Evolutionary conservation across 768 basidiomycete genomes (phyloP), one percentile per base, ranked within the genome.

Genomic region (Lentinula sp.): DNA sequence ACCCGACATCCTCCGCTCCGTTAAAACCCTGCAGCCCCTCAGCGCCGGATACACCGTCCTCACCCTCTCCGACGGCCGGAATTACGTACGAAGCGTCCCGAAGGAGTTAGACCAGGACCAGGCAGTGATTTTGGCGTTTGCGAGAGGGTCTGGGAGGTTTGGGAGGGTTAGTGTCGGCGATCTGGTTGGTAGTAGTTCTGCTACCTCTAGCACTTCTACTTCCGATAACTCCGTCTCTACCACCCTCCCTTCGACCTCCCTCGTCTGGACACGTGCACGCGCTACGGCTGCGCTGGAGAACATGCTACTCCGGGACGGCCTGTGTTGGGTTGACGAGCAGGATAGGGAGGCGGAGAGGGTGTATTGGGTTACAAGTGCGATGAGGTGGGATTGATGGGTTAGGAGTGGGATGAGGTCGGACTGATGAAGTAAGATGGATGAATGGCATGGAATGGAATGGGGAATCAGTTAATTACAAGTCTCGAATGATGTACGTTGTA

Each of bases 281-380:
- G 88, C 91, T 4, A 78, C 81, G 52, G 81, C 85, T 10, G 95
- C 89, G 1, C 72, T 98, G 67, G 88, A 94, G 67, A 95, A 95
- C 63, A 95, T 96, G 86, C 81, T 95, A 13, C 79, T 93, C 63
- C 80, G 89, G 32, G 95, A 98, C 64, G 96, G 95, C 1, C 76
- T 96, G 28, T 95, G 93, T 61, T 99, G 97, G 97, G 69, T 98
- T 35, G 97, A 99, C 68, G 88, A 92, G 28, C 94, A 97, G 72
- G 92, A 90, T 57, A 84, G 85, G 65, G 70, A 69, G 15, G 77
- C 75, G 35, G 85, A 85, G 33, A 79, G 80, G 61, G 84, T 86
- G 23, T 96, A 93, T 70, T 98, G 94, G 94, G 80, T 96, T 10
- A 88, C 90, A 1, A 91, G 91, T 12, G 89, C 88, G 2, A 90